These are phyloP conservation scores for Gossypium trilobum DNA, from an alignment of 441 rosid genomes.

Conservation along the genomic window DNA sequence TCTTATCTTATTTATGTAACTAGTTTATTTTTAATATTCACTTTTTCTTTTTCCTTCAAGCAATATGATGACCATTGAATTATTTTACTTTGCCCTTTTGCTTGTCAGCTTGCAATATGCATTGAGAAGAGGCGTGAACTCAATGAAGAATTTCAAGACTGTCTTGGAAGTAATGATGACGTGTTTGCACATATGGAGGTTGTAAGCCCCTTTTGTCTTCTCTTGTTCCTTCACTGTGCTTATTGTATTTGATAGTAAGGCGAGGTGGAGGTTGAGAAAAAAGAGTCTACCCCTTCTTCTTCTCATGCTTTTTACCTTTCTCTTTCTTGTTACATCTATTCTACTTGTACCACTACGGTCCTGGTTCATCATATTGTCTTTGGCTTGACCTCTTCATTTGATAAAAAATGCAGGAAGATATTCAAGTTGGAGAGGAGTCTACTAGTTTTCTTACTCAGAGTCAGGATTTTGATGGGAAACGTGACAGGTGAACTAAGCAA, in stretches of 20 bases:
- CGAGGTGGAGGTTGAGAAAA: not conserved
- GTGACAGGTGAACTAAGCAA: constrained; percentile 91
- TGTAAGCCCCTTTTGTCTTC: constrained; percentile 22
- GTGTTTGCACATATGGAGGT: constrained; percentile 35
- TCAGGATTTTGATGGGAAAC: constrained; percentile 41
- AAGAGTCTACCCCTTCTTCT: not conserved
- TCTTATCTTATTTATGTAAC: constrained; percentile 8
- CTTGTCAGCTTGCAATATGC: constrained; percentile 84
- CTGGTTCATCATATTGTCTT: constrained; percentile 1
- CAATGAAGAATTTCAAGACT: constrained; percentile 85
- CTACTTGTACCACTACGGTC: not conserved
- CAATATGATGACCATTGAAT: not conserved
- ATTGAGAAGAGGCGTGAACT: constrained; percentile 77
- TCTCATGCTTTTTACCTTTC: not conserved
- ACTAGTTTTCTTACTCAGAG: constrained; percentile 24
- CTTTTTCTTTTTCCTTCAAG: not conserved
- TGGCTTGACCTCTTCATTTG: constrained; percentile 21
- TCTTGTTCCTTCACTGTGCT: constrained; percentile 17
- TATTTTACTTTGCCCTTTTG: constrained; percentile 21
- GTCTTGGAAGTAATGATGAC: constrained; percentile 62
- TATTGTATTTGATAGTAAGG: constrained; percentile 9
- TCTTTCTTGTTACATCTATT: not conserved
- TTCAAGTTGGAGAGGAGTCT: constrained; percentile 25
- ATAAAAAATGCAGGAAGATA: constrained; percentile 58
- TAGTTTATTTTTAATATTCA: not conserved